These are phyloP conservation scores for Lactarius hatsudake DNA, from an alignment of 768 basidiomycete species.

Conservation along the genomic window DNA sequence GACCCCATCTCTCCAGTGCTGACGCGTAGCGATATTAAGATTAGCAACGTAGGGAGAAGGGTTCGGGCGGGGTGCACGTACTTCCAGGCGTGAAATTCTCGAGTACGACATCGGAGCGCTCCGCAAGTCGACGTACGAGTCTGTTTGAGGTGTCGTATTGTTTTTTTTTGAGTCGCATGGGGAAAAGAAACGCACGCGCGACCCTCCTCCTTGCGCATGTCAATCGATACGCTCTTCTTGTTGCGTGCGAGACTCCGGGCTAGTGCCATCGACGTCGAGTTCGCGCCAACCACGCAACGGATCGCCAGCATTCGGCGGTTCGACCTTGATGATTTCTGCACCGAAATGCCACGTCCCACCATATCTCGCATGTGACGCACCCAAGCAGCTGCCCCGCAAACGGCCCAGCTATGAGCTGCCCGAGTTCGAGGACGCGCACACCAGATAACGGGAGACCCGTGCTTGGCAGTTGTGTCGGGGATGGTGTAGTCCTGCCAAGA, in stretches of 20 bases:
- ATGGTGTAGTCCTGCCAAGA: background rate
- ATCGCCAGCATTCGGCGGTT: conserved; percentile 60
- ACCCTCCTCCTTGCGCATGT: conserved; percentile 58
- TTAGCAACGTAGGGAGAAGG: background rate
- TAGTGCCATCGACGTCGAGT: conserved; percentile 64
- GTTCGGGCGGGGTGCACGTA: conserved; percentile 35
- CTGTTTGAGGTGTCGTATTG: conserved; percentile 34
- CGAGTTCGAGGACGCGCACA: conserved; percentile 63
- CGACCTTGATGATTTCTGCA: conserved; percentile 71
- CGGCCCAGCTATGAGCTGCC: conserved; percentile 69
- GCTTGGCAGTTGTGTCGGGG: background rate
- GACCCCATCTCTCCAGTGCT: conserved; percentile 70
- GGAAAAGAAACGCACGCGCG: conserved; percentile 37
- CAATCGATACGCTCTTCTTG: conserved; percentile 72
- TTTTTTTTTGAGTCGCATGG: background rate
- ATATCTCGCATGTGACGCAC: conserved; percentile 36
- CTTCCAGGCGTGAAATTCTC: conserved; percentile 72
- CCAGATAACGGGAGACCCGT: conserved; percentile 53
- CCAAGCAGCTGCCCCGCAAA: conserved; percentile 72
- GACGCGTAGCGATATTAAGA: background rate
- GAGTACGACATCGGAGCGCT: conserved; percentile 54
- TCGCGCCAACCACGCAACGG: conserved; percentile 71
- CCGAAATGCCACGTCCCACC: conserved; percentile 28
- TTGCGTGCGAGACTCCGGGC: conserved; percentile 68
- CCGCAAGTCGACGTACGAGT: conserved; percentile 57